phyloP scores from a whole-genome alignment of 305 asterid species.

The Withania somnifera region DNA sequence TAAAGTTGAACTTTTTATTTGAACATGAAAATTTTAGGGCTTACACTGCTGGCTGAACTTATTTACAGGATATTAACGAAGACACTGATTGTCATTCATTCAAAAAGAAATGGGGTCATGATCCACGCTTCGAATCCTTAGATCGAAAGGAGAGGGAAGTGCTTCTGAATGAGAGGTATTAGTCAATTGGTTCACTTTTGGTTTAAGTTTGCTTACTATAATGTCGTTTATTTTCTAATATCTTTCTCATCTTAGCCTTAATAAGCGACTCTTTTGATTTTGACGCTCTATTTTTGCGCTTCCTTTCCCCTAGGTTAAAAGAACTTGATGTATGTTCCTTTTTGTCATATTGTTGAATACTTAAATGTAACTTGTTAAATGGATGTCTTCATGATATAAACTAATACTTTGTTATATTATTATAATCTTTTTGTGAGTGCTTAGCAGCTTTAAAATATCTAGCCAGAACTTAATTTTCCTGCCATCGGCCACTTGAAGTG shows the following conservation, averaged over 20 bases:
- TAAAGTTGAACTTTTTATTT: constrained; percentile 37
- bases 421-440: too few species aligned
- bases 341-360: too few species aligned
- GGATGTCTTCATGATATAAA: too few species aligned
- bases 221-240: not conserved
- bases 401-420: too few species aligned
- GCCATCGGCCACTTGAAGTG: not conserved
- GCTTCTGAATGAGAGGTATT: constrained; percentile 89
- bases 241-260: not conserved
- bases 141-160: constrained; percentile 79
- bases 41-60: constrained; percentile 6
- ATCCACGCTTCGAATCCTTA: constrained; percentile 73
- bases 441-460: too few species aligned
- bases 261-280: not conserved
- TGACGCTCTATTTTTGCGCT: not conserved
- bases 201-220: not conserved
- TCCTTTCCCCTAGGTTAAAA: not conserved
- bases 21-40: not conserved
- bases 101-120: constrained; percentile 86
- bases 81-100: constrained; percentile 73
- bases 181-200: not conserved
- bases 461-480: not conserved
- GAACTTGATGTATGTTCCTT: too few species aligned
- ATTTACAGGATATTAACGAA: constrained; percentile 67
- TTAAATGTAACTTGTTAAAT: too few species aligned